Base-by-base conservation (phyloP, 805 yeast species). In the Ogataea glucozyma region DNA sequence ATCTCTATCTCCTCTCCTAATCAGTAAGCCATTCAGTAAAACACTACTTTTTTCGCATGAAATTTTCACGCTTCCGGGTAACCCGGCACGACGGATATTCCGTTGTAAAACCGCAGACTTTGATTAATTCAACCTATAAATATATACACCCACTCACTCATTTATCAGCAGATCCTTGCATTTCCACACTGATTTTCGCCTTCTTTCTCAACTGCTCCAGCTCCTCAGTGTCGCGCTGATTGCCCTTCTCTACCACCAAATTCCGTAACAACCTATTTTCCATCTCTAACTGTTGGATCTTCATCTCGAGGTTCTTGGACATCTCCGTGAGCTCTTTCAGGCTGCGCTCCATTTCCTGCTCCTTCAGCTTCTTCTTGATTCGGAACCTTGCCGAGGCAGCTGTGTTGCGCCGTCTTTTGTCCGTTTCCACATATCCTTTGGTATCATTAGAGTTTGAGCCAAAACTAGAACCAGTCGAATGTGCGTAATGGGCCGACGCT, bases 301-400 rank as follows among this genome's bases (percentile, higher is more conserved):
- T 81, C 57, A 77, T 73, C 62, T 89, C 95, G 48, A 89, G 72
- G 17, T 70, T 69, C 36, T 71, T 66, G 12, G 90, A 81, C 47
- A 78, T 66, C 23, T 85, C 90, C 53, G 79, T 81, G 54, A 91
- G 71, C 46, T 85, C 90, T 53, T 78, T 77, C 14, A 90, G 75
- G 45, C 75, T 79, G 46, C 81, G 72, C 65, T 90, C 96, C 81
- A 91, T 77, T 61, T 90, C 91, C 66, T 86, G 93, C 67, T 91
- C 97, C 63, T 88, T 85, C 66, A 85, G 58, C 74, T 91, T 90
- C 79, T 87, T 89, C 75, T 88, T 88, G 60, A 88, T 78, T 51
- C 99, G 76, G 72, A 91, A 91, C 47, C 98, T 73, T 4, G 97
- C 97, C 16, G 91, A 81, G 1, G 99, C 98, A 1, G 93, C 96